Conservation (phyloP, 2,329 filamentous ascomycete genomes). For the Beauveria rudraprayagi region DNA sequence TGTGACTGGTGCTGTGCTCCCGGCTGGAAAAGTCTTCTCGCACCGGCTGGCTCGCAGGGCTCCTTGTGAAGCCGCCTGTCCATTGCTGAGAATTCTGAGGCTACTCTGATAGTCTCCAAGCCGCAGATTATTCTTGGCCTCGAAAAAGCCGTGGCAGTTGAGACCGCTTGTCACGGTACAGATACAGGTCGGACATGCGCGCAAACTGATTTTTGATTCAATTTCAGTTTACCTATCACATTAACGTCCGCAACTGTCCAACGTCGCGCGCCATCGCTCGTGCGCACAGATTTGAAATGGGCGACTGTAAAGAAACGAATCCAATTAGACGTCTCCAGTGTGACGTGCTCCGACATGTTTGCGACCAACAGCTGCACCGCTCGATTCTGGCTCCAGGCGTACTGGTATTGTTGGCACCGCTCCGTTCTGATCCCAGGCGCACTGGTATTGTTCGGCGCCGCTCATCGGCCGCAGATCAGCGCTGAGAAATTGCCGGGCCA, state of each 20-base stretch:
- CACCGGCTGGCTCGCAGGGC: conserved; percentile 27
- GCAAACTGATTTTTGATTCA: neutral
- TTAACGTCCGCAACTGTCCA: conserved; percentile 38
- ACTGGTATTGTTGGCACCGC: no score
- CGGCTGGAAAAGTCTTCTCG: conserved; percentile 52
- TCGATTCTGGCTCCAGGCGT: no score
- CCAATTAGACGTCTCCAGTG: no score
- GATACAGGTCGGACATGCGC: conserved; percentile 55
- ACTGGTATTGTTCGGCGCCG: no score
- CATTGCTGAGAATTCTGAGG: conserved; percentile 44
- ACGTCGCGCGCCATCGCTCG: conserved; percentile 17
- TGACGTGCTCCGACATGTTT: no score
- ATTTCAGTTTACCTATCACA: conserved; percentile 22
- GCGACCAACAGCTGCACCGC: no score
- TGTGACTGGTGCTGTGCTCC: conserved; percentile 22
- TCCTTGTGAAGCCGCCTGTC: conserved; percentile 23
- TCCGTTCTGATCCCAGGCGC: no score
- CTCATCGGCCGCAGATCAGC: no score
- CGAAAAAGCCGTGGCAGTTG: conserved; percentile 51
- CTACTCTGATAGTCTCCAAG: conserved; percentile 50
- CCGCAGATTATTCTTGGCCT: conserved; percentile 50
- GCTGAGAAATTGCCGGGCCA: no score
- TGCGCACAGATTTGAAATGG: conserved; percentile 18
- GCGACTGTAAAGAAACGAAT: no score
- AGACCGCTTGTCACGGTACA: conserved; percentile 52